Evolutionary conservation across 495 filamentous ascomycete genomes (phyloP).

Genomic region (Usnea hakonensis): DNA sequence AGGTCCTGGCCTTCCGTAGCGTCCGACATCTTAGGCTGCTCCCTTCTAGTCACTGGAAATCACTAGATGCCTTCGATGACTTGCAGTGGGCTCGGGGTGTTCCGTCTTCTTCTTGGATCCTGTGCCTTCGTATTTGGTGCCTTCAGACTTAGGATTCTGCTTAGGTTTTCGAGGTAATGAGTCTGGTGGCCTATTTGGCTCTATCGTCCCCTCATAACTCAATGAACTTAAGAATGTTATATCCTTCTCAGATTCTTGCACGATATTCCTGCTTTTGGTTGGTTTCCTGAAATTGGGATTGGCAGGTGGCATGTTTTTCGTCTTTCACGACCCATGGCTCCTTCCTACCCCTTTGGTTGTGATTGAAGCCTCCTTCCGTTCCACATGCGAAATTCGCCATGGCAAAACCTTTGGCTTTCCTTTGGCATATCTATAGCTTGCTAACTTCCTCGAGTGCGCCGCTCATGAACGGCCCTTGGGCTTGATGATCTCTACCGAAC

Average conservation of each 20-base stretch:
- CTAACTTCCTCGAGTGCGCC: slow-evolving; percentile 41
- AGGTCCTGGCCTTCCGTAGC: too few species aligned
- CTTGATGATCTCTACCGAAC: slow-evolving; percentile 37
- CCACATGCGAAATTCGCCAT: neutral
- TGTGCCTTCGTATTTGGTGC: neutral
- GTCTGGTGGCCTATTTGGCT: neutral
- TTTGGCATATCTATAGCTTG: slow-evolving; percentile 15
- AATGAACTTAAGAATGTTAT: neutral
- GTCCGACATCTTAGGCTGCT: too few species aligned
- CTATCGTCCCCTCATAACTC: neutral
- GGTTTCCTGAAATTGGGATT: too few species aligned
- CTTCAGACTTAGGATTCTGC: neutral
- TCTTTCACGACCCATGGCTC: neutral
- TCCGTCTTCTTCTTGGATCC: neutral
- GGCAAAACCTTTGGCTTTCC: neutral
- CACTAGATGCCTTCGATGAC: too few species aligned
- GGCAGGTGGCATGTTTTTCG: too few species aligned
- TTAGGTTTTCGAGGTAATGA: neutral
- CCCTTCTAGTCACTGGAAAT: too few species aligned
- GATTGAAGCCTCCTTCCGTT: neutral
- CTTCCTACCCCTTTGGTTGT: neutral
- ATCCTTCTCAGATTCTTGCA: neutral
- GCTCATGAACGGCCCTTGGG: slow-evolving; percentile 48
- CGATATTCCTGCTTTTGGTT: neutral
- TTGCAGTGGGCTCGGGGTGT: too few species aligned